phyloP scores from a whole-genome alignment of 345 rosid genomes.

The Viola odorata region DNA sequence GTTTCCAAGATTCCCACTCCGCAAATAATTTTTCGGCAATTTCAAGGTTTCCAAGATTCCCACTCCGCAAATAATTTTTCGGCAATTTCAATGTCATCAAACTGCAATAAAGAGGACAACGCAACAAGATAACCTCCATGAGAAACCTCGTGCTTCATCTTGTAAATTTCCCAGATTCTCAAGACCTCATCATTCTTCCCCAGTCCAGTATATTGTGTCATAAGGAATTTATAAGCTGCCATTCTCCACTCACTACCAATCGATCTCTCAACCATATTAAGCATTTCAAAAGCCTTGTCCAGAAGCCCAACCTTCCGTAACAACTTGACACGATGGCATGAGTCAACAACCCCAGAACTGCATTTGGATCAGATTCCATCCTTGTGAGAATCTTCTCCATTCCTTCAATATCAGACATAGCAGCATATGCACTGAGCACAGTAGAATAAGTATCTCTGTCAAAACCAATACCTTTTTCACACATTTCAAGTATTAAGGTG shows the following conservation, averaged over 20 bases:
- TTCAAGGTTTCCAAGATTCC: too few species aligned
- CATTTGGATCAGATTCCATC: background rate
- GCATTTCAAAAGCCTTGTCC: background rate
- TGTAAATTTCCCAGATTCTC: slow-evolving; percentile 32
- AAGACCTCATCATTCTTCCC: slow-evolving; percentile 34
- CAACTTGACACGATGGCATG: background rate
- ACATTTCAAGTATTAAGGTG: too few species aligned
- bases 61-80: too few species aligned
- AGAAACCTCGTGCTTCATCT: too few species aligned
- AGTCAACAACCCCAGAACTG: background rate
- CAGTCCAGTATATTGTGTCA: slow-evolving; percentile 18
- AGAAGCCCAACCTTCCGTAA: background rate
- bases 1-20: too few species aligned
- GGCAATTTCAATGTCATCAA: too few species aligned
- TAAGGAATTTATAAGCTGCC: slow-evolving; percentile 1
- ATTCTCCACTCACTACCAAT: background rate
- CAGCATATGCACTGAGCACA: too few species aligned
- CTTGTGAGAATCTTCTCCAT: background rate
- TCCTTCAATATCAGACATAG: background rate
- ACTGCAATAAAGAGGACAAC: too few species aligned
- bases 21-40: too few species aligned
- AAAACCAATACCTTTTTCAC: too few species aligned
- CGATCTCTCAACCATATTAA: background rate
- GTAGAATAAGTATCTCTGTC: too few species aligned
- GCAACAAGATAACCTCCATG: too few species aligned